Conservation (phyloP, 75 land plant species). For the Chamaecyparis obtusa region DNA sequence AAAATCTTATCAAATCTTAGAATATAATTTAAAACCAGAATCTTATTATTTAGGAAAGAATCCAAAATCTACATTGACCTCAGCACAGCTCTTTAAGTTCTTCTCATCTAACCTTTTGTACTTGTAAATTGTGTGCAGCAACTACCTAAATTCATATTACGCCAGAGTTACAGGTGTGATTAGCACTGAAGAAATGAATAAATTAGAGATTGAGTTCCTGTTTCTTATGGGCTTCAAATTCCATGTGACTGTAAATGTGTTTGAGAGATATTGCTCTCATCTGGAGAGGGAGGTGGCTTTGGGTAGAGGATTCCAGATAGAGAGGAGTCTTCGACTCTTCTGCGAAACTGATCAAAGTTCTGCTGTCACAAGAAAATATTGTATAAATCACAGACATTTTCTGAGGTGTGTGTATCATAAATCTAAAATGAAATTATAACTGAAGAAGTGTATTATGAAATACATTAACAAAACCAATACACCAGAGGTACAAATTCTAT, state of each 20-base stretch:
- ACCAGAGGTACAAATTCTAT: no score
- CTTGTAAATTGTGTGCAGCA: constrained; percentile 1
- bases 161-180: constrained; percentile 65
- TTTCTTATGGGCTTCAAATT: constrained; percentile 60
- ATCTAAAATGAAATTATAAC: no score
- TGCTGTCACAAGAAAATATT: no score
- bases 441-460: no score
- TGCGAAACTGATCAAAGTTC: neutral
- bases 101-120: neutral
- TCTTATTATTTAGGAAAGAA: no score
- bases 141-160: constrained; percentile 64
- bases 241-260: constrained; percentile 73
- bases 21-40: no score
- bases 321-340: constrained; percentile 31
- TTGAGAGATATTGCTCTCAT: constrained; percentile 70
- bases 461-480: no score
- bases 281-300: constrained; percentile 70
- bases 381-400: no score
- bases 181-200: constrained; percentile 56
- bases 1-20: no score
- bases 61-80: neutral
- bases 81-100: no score
- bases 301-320: constrained; percentile 77
- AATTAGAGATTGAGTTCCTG: constrained; percentile 59
- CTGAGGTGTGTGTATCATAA: no score